Evolutionary conservation across 192 early-diverging fungal genomes (phyloP).

Genomic region (Globomyces pollinis-pini): DNA sequence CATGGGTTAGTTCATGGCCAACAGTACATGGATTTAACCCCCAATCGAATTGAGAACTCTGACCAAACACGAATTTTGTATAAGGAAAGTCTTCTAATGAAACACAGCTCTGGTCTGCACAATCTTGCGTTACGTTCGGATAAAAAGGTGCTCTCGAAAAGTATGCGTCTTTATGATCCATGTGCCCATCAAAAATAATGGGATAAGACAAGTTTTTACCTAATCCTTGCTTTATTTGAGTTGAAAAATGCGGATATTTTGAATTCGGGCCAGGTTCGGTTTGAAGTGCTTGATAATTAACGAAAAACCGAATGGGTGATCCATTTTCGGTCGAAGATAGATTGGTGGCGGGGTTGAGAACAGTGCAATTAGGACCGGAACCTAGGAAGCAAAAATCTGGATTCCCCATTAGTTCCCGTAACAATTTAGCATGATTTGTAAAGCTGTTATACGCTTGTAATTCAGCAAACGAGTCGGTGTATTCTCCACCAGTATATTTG

Average conservation of each 20-base stretch:
- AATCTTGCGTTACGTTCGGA: conserved; percentile 16
- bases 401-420: background rate
- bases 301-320: background rate
- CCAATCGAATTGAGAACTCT: conserved; percentile 17
- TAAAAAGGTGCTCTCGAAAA: background rate
- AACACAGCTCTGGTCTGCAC: conserved; percentile 8
- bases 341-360: background rate
- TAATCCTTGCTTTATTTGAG: background rate
- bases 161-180: conserved; percentile 3
- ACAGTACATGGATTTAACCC: conserved; percentile 11
- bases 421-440: conserved; percentile 9
- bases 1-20: conserved; percentile 21
- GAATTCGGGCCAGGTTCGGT: background rate
- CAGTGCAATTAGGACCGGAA: conserved; percentile 10
- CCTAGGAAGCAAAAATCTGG: conserved; percentile 1
- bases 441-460: conserved; percentile 13
- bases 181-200: conserved; percentile 1
- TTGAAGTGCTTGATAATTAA: conserved; percentile 4
- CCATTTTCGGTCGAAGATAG: background rate
- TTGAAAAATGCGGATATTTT: background rate
- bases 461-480: conserved; percentile 10
- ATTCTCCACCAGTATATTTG: conserved; percentile 1
- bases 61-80: conserved; percentile 18
- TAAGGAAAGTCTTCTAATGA: background rate
- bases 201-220: background rate